phyloP scores from a whole-genome alignment of 2,329 filamentous ascomycete genomes.

The Diaporthe humulicola region DNA sequence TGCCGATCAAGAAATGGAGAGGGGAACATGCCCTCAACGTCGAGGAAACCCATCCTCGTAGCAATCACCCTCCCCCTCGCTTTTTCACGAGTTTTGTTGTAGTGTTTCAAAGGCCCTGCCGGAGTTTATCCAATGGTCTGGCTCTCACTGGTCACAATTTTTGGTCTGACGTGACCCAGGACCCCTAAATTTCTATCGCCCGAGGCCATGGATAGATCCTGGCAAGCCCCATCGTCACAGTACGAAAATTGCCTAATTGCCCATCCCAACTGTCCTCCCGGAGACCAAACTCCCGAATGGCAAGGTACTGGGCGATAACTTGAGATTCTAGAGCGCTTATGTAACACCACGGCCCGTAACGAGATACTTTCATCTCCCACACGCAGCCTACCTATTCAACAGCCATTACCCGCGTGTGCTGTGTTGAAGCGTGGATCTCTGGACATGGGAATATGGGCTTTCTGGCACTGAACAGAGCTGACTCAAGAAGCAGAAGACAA shows the following conservation, averaged over 20 bases:
- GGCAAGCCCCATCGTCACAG: slow-evolving; percentile 11
- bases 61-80: too few relatives aligned
- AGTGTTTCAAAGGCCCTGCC: slow-evolving; percentile 8
- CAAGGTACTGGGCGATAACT: neutral
- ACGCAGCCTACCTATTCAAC: neutral
- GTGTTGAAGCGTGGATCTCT: neutral
- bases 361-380: too few relatives aligned
- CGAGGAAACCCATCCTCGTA: neutral
- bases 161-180: slow-evolving; percentile 27
- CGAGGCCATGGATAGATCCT: slow-evolving; percentile 10
- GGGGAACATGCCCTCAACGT: neutral
- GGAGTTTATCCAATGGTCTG: neutral
- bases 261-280: neutral
- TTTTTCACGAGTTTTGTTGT: neutral
- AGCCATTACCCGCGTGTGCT: neutral
- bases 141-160: neutral
- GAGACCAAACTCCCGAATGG: neutral
- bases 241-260: neutral
- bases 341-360: neutral
- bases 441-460: too few relatives aligned
- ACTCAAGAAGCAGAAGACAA: too few relatives aligned
- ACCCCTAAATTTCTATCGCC: slow-evolving; percentile 25
- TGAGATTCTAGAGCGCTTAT: neutral
- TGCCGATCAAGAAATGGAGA: neutral
- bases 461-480: neutral